Base-by-base conservation (phyloP, 352 stramenopile species). In the Phytophthora cryptogea region DNA sequence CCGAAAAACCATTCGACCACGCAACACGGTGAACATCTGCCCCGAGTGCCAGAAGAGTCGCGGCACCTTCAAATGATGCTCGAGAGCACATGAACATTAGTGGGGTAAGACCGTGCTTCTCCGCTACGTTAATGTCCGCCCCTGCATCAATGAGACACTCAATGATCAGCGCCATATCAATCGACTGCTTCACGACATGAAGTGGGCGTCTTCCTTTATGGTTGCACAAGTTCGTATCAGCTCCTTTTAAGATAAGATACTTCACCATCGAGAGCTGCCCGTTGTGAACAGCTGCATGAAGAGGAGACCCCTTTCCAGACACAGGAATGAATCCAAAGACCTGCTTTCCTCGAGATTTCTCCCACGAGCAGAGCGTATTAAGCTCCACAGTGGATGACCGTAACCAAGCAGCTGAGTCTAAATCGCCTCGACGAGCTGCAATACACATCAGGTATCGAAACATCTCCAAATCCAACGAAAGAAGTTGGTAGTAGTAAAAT, bases 401-500 rank as follows among this genome's bases (percentile, higher is more conserved):
- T 7, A 94, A 47, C 71, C 74, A 92, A n/a, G 55, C 43, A 16
- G 86, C 70, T 8, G 84, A 91, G 36, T 92, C 78, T 11, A 76
- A 68, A 52, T 95, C 87, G 9, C 85, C 85, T 20, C 87, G 83
- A 23, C 70, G 68, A 8, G 83, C 85, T 30, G 80, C 85, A 17
- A 91, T 56, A 47, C 85, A 94, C 53, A 82, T 63, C 11, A 94
- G 54, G 54, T 94, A 94, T 47, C 80, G 80, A 61, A 87, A 89
- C 83, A 94, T 90, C 35, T 94, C 79, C 27, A 46, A 55, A 53
- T 93, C 85, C 10, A 92, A 66, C 5, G 82, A 85, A 14, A 92
- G 60, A 37, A 94, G 52, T 55, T 92, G 78, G 54, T 95, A 92
- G 66, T 94, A 92, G 55, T 88, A 92, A 59, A 92, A 89, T 47